Base-by-base conservation (phyloP, 768 basidiomycete species). In the Phylloporus sp. region DNA sequence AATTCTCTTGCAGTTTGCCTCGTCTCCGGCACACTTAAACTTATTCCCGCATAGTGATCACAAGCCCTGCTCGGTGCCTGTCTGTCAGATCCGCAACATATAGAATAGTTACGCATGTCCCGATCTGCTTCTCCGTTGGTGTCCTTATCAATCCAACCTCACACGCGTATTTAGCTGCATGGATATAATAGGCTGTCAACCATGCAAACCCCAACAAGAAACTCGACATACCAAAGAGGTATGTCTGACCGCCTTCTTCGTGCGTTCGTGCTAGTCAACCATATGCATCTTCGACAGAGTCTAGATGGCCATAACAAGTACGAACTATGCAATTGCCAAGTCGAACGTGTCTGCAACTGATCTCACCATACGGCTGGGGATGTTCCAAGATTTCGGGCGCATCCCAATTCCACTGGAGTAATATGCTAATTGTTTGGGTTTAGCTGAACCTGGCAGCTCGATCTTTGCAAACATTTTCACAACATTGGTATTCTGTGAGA, bases 401-500 rank as follows among this genome's bases (percentile, higher is more conserved):
- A 72, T 73, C 23, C 71, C 72, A 41, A 74, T 70, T 2, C 72
- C 73, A 39, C 71, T 74, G 29, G 67, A 65, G 43, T 73, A 73
- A 52, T 69, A 74, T 0, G 69, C 66, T 6, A 57, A 40, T 48
- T 73, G 73, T 23, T 48, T 43, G 9, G 57, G 47, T 1, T 45
- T 23, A 18, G 63, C 6, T 53, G 45, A 20, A n/a, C n/a, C n/a
- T n/a, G n/a, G n/a, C n/a, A n/a, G n/a, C n/a, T 64, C 49, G 15
- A 73, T 49, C 10, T 55, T 62, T 22, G 53, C 55, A 41, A 71
- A 70, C 2, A 73, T 44, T 43, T 72, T 70, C n/a, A 73, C 58
- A 13, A 74, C 61, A 26, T 73, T 70, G 45, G 70, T 70, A 35
- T 70, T 73, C 73, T 74, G 49, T n/a, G n/a, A n/a, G n/a, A n/a